A percentile compares a stretch with the other conserved stretches of the same genome.
phyloP scores from a whole-genome alignment of 768 basidiomycete species.

The Coprinopsis sp. region DNA sequence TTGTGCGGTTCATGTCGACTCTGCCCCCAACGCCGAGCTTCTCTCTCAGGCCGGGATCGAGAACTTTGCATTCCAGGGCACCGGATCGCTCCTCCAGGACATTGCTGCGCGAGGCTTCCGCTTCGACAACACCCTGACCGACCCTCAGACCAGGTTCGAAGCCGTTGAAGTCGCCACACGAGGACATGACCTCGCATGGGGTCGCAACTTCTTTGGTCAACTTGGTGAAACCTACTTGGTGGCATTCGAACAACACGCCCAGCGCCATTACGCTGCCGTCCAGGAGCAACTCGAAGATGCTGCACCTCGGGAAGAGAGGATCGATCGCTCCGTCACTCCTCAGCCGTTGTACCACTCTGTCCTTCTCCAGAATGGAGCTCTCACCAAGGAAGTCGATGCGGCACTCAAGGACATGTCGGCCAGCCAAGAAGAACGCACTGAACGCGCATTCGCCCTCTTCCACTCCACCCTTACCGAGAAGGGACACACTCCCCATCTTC shows the following conservation, averaged over 20 bases:
- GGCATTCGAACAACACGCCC: slow-evolving; percentile 1
- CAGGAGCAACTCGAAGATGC: slow-evolving; percentile 6
- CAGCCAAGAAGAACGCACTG: not conserved
- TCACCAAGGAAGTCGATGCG: slow-evolving; percentile 9
- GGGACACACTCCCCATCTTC: slow-evolving; percentile 43
- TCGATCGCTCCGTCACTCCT: not conserved
- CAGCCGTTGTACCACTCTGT: not conserved
- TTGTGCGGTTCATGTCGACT: slow-evolving; percentile 35
- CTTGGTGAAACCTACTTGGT: slow-evolving; percentile 1
- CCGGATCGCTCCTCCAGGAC: slow-evolving; percentile 40
- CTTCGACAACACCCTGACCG: slow-evolving; percentile 23
- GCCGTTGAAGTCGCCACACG: slow-evolving; percentile 23
- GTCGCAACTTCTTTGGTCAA: not conserved
- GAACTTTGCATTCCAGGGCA: slow-evolving; percentile 28
- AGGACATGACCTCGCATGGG: not conserved
- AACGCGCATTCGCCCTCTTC: slow-evolving; percentile 46
- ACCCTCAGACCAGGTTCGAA: slow-evolving; percentile 19
- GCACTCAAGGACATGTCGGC: slow-evolving; percentile 8
- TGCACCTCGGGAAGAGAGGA: not conserved
- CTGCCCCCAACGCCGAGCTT: not conserved
- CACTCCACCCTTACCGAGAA: slow-evolving; percentile 38
- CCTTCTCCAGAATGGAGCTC: not conserved
- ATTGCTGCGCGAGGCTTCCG: slow-evolving; percentile 29
- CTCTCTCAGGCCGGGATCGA: not conserved
- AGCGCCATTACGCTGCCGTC: not conserved